Percentiles rank a stretch among this genome's conserved stretches.
phyloP scores from a whole-genome alignment of 1,139 yeast genomes.

The Wickerhamomyces sp. region DNA sequence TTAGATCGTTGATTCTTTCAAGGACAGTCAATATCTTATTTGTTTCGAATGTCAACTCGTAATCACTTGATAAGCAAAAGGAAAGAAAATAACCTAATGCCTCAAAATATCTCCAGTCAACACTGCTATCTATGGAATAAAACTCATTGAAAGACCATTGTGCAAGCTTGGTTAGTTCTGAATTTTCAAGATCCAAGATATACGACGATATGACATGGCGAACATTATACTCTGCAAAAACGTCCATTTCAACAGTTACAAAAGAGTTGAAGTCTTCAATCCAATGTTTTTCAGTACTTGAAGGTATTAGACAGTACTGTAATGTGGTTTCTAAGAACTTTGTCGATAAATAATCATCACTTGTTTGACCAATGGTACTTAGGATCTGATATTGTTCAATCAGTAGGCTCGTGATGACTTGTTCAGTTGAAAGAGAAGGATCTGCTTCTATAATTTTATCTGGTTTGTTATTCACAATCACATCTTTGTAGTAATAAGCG shows the following conservation, averaged over 20 bases:
- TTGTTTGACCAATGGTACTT: constrained; percentile 10
- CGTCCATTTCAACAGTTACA: constrained; percentile 70
- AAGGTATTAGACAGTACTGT: constrained; percentile 11
- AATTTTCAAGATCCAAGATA: constrained; percentile 39
- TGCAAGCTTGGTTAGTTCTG: constrained; percentile 24
- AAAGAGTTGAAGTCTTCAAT: constrained; percentile 58
- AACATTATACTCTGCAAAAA: constrained; percentile 42
- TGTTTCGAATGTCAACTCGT: constrained; percentile 3
- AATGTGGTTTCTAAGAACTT: constrained; percentile 10
- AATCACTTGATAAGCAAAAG: constrained; percentile 1
- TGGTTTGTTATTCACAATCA: constrained; percentile 11
- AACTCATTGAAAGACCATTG: constrained; percentile 4
- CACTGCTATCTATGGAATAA: constrained; percentile 1
- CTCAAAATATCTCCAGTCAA: constrained; percentile 29
- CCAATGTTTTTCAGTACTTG: constrained; percentile 33
- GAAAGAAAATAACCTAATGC: constrained; percentile 28
- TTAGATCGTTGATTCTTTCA: constrained; percentile 6
- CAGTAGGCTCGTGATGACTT: constrained; percentile 27
- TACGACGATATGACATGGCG: constrained; percentile 54
- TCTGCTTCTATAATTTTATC: constrained; percentile 8
- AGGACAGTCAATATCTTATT: constrained; percentile 8
- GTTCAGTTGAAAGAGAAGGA: constrained; percentile 9
- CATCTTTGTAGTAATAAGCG: constrained; percentile 8
- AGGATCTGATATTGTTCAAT: constrained; percentile 29
- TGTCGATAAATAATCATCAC: constrained; percentile 3